Evolutionary conservation across 805 yeast species (phyloP).

Genomic region (Isabelozyma gotoi): DNA sequence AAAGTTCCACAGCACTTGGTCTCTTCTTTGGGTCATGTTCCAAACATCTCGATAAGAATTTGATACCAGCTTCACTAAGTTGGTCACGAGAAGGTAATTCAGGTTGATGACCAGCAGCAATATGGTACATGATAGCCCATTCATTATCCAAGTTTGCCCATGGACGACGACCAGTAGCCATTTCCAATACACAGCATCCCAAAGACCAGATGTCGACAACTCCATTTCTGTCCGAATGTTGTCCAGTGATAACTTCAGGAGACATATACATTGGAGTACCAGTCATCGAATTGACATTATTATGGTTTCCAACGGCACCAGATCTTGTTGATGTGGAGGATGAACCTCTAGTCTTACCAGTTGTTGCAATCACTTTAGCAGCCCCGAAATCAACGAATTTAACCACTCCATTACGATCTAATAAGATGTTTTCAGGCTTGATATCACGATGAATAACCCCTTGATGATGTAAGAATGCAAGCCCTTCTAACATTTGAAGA

Average conservation of each 20-base stretch:
- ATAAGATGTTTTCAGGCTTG: conserved; percentile 88
- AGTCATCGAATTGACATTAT: conserved; percentile 54
- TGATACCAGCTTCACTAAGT: conserved; percentile 68
- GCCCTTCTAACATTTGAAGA: conserved; percentile 89
- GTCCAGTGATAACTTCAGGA: conserved; percentile 91
- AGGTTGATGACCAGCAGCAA: conserved; percentile 93
- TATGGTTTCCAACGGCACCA: conserved; percentile 3
- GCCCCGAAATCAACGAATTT: conserved; percentile 98
- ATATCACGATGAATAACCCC: conserved; percentile 97
- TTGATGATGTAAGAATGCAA: conserved; percentile 89
- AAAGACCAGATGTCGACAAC: conserved; percentile 91
- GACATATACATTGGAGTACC: conserved; percentile 99
- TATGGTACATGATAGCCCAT: conserved; percentile 98
- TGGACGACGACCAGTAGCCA: conserved; percentile 95
- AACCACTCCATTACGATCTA: conserved; percentile 90
- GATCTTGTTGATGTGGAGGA: conserved; percentile 9
- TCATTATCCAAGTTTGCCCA: conserved; percentile 97
- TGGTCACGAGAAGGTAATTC: conserved; percentile 79
- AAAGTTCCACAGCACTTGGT: conserved; percentile 78
- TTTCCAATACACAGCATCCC: conserved; percentile 93
- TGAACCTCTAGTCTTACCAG: conserved; percentile 43
- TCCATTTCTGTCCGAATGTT: conserved; percentile 57
- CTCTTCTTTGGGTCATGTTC: conserved; percentile 81
- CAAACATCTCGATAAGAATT: conserved; percentile 72
- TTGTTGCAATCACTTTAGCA: conserved; percentile 80